Evolutionary conservation across 768 basidiomycete genomes (phyloP).

Genomic region (Austroboletus eburneus): DNA sequence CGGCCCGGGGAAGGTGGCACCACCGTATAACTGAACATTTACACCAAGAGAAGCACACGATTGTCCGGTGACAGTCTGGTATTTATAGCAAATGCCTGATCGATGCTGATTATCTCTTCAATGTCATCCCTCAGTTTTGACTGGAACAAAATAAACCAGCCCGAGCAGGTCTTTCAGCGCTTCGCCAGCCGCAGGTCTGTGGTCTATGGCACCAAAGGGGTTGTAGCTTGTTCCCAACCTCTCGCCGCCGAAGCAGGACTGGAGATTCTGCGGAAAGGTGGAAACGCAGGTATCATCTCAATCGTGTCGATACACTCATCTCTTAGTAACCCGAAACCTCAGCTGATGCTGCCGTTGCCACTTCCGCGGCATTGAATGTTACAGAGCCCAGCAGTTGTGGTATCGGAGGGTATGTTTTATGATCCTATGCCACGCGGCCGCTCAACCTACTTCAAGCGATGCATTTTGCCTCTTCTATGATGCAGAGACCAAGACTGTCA

Average conservation of each 20-base stretch:
- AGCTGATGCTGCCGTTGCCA: slow-evolving; percentile 95
- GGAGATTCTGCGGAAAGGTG: slow-evolving; percentile 87
- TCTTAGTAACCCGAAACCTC: slow-evolving; percentile 1
- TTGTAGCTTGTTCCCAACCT: slow-evolving; percentile 88
- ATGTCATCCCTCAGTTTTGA: slow-evolving; percentile 39
- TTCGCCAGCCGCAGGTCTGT: slow-evolving; percentile 86
- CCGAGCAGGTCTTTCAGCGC: slow-evolving; percentile 59
- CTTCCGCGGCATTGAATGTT: slow-evolving; percentile 87
- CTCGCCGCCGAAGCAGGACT: slow-evolving; percentile 88
- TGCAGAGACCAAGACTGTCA: slow-evolving; percentile 74
- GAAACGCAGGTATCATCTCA: slow-evolving; percentile 79
- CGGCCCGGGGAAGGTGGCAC: no score
- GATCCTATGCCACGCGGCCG: background rate
- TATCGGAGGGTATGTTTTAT: slow-evolving; percentile 71
- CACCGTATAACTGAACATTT: no score
- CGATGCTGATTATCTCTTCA: background rate
- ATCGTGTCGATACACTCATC: background rate
- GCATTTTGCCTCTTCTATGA: slow-evolving; percentile 94
- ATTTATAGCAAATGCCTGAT: no score
- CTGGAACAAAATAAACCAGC: slow-evolving; percentile 62
- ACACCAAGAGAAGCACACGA: no score
- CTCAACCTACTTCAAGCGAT: slow-evolving; percentile 46
- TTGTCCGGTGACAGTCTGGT: no score
- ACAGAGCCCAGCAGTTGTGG: slow-evolving; percentile 87
- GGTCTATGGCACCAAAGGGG: slow-evolving; percentile 81